Evolutionary conservation across 768 basidiomycete genomes (phyloP).

Genomic region (Pleurotus djamor): DNA sequence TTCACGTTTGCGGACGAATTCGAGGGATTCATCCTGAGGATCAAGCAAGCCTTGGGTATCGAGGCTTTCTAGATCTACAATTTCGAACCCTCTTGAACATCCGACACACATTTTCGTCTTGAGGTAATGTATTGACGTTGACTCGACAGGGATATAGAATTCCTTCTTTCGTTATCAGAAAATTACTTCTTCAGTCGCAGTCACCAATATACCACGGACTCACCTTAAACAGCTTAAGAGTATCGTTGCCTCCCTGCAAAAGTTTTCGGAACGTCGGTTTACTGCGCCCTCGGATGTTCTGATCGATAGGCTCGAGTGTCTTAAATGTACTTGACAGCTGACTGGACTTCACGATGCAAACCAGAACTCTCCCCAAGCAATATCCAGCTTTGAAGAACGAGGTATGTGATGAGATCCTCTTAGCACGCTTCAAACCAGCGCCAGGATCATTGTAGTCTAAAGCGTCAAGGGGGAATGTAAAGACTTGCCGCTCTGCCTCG

Average conservation of each 20-base stretch:
- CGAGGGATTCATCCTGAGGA: slow-evolving; percentile 85
- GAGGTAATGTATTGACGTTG: slow-evolving; percentile 93
- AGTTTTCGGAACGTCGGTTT: slow-evolving; percentile 96
- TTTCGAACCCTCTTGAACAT: slow-evolving; percentile 96
- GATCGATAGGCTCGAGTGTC: slow-evolving; percentile 94
- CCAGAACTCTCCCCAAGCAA: slow-evolving; percentile 87
- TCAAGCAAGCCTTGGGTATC: slow-evolving; percentile 97
- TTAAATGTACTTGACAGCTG: slow-evolving; percentile 97
- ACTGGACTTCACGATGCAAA: slow-evolving; percentile 96
- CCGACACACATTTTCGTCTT: slow-evolving; percentile 98
- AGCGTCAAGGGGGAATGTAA: slow-evolving; percentile 94
- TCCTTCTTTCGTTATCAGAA: slow-evolving; percentile 49
- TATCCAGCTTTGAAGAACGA: slow-evolving; percentile 97
- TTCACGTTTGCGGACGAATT: slow-evolving; percentile 90
- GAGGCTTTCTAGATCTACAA: slow-evolving; percentile 94
- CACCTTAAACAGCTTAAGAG: slow-evolving; percentile 88
- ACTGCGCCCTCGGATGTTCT: slow-evolving; percentile 70
- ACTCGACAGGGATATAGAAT: slow-evolving; percentile 98
- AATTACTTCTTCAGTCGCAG: not conserved
- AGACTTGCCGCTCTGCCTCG: slow-evolving; percentile 82
- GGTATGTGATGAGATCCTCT: slow-evolving; percentile 93
- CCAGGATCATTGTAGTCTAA: slow-evolving; percentile 88
- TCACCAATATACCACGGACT: slow-evolving; percentile 6
- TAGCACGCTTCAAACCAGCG: slow-evolving; percentile 89
- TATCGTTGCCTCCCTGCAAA: slow-evolving; percentile 93